Evolutionary conservation across 2,329 filamentous ascomycete genomes (phyloP).

Genomic region (Cercospora zeae-maydis): DNA sequence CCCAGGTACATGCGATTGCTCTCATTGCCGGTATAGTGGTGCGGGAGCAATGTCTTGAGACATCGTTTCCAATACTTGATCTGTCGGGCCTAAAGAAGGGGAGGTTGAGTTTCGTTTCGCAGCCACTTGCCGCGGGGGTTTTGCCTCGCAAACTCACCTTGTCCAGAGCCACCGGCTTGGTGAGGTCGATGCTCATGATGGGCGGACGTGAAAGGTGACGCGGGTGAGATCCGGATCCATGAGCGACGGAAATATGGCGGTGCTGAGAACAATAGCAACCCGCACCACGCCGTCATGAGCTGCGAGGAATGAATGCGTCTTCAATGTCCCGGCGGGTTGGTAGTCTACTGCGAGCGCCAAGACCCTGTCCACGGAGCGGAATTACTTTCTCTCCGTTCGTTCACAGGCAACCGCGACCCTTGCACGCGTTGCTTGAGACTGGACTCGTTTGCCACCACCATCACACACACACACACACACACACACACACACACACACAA

Average conservation of each 20-base stretch:
- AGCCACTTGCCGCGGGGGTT: not conserved
- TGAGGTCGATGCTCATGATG: conserved; percentile 13
- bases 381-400: not conserved
- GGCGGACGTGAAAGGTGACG: not conserved
- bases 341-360: not conserved
- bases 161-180: conserved; percentile 17
- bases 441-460: not conserved
- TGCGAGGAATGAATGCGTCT: not conserved
- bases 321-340: not conserved
- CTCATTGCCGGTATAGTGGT: conserved; percentile 81
- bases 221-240: not conserved
- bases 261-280: not conserved
- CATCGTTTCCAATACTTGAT: conserved; percentile 92
- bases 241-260: not conserved
- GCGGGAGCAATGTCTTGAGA: conserved; percentile 73
- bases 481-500: too few relatives aligned
- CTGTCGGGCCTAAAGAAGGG: conserved; percentile 49
- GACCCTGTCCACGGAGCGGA: not conserved
- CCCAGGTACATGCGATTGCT: conserved; percentile 85
- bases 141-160: conserved; percentile 12
- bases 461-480: too few relatives aligned
- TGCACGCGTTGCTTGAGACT: not conserved
- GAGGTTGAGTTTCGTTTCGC: not conserved
- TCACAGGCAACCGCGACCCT: conserved; percentile 1
- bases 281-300: not conserved